Evolutionary conservation across 129 eudicot genomes (phyloP).

Genomic region (Helianthus annuus): HanXRQr2.0-SUNRISE NC_035433.2:133460401-133460900

Average conservation of each 20-base stretch:
- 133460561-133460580: not conserved
- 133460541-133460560: too few relatives aligned
- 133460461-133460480: not conserved
- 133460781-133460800: conserved; percentile 71
- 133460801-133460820: conserved; percentile 60
- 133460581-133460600: not conserved
- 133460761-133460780: conserved; percentile 82
- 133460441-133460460: not conserved
- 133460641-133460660: conserved; percentile 4
- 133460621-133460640: conserved; percentile 16
- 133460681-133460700: not conserved
- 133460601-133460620: conserved; percentile 1
- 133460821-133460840: conserved; percentile 54
- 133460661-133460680: not conserved
- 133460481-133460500: not conserved
- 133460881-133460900: not conserved
- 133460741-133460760: conserved; percentile 79
- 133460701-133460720: not conserved
- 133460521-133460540: not conserved
- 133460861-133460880: not conserved
- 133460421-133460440: not conserved
- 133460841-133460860: conserved; percentile 54
- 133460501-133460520: not conserved
- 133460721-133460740: not conserved
- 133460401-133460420: not conserved